These are phyloP conservation scores for Nyctanthes arbortristis DNA, from an alignment of 257 asterid genomes.

Conservation along the genomic window DNA sequence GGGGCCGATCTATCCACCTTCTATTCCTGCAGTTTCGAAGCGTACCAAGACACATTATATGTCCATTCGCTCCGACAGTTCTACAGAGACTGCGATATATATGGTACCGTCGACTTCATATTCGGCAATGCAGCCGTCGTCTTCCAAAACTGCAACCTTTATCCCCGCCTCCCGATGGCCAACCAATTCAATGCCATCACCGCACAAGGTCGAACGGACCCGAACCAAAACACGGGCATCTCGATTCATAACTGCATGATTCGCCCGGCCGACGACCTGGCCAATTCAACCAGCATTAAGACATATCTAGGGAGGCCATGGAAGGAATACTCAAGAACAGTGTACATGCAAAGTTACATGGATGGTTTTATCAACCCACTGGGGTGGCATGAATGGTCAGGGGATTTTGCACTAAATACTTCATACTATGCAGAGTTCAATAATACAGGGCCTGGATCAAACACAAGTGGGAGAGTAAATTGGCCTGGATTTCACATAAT, in stretches of 20 bases:
- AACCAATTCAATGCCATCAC: slow-evolving; percentile 68
- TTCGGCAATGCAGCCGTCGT: slow-evolving; percentile 78
- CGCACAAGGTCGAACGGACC: slow-evolving; percentile 77
- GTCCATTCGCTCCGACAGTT: slow-evolving; percentile 77
- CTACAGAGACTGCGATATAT: slow-evolving; percentile 62
- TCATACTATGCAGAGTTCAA: slow-evolving; percentile 64
- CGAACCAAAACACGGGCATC: slow-evolving; percentile 79
- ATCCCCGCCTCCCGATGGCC: slow-evolving; percentile 57
- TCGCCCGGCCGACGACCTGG: slow-evolving; percentile 52
- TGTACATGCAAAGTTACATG: slow-evolving; percentile 52
- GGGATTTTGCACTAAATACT: slow-evolving; percentile 69
- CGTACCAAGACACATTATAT: slow-evolving; percentile 73
- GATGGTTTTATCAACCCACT: slow-evolving; percentile 38
- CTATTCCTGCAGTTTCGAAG: slow-evolving; percentile 82
- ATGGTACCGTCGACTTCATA: slow-evolving; percentile 84
- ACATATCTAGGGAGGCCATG: slow-evolving; percentile 84
- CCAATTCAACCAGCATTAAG: slow-evolving; percentile 9
- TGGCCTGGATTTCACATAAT: slow-evolving; percentile 67
- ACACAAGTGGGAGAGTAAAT: slow-evolving; percentile 47
- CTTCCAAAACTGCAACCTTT: slow-evolving; percentile 62
- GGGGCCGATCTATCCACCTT: slow-evolving; percentile 74
- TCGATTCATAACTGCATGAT: slow-evolving; percentile 62
- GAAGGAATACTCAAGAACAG: slow-evolving; percentile 68
- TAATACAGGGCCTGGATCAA: slow-evolving; percentile 65
- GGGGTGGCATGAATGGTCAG: slow-evolving; percentile 71